phyloP scores from a whole-genome alignment of 176 grass and related monocot species.

The Ensete ventricosum region DNA sequence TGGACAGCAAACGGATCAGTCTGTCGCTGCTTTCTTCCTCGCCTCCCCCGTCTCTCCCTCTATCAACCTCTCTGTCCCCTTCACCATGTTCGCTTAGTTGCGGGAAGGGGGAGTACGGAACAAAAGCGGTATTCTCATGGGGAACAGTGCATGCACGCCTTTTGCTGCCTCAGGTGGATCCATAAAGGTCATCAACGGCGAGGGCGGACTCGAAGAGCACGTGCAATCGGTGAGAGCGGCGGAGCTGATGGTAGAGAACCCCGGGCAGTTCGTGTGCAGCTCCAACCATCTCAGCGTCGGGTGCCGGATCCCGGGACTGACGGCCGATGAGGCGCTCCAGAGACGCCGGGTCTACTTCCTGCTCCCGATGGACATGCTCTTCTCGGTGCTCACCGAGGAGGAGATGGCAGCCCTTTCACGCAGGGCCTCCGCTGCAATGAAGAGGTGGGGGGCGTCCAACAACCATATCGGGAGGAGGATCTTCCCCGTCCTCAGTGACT shows the following conservation, averaged over 20 bases:
- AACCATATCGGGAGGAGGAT: conserved; percentile 23
- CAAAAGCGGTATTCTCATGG: conserved; percentile 24
- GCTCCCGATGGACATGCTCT: conserved; percentile 88
- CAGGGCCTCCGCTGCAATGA: conserved; percentile 30
- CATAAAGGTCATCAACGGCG: conserved; percentile 50
- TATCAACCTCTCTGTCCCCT: not conserved
- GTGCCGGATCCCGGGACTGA: conserved; percentile 51
- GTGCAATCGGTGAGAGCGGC: conserved; percentile 36
- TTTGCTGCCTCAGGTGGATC: not conserved
- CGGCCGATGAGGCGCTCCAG: conserved; percentile 48
- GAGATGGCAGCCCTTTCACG: conserved; percentile 58
- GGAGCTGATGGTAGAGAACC: conserved; percentile 52
- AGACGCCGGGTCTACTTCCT: conserved; percentile 63
- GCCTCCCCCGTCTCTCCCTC: not conserved
- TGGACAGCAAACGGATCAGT: too few relatives aligned
- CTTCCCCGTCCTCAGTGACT: conserved; percentile 44
- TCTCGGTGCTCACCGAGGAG: conserved; percentile 90
- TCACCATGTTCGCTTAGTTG: not conserved
- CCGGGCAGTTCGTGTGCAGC: conserved; percentile 77
- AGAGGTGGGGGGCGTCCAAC: conserved; percentile 19
- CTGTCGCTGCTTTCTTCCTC: too few relatives aligned
- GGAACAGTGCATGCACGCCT: conserved; percentile 44
- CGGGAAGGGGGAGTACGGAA: not conserved
- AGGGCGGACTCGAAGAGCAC: conserved; percentile 39
- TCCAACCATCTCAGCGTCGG: conserved; percentile 39